Evolutionary conservation across 2,329 filamentous ascomycete species (phyloP).

Genomic region (Sporothrix luriei): DNA sequence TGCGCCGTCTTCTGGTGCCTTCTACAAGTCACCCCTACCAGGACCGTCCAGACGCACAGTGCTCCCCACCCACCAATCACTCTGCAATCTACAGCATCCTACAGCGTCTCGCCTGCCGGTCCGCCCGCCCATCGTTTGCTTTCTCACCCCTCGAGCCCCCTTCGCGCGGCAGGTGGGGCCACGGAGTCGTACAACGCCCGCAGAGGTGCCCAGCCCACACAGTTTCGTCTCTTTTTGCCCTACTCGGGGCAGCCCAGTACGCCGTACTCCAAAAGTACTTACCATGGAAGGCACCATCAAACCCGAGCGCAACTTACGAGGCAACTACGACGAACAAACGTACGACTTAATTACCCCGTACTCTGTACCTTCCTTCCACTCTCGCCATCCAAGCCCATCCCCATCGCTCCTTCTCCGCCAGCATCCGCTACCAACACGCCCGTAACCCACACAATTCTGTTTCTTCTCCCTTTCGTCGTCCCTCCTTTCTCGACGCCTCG

Average conservation of each 20-base stretch:
- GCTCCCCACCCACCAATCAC: conserved; percentile 4
- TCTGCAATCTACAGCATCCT: background rate
- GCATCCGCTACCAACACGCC: conserved; percentile 4
- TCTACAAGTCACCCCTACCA: conserved; percentile 26
- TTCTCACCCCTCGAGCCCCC: background rate
- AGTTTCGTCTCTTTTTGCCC: background rate
- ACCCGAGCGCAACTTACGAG: background rate
- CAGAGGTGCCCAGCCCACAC: background rate
- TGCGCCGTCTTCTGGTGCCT: conserved; percentile 4
- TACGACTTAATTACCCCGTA: no score
- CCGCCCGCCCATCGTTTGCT: conserved; percentile 13
- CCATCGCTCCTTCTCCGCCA: conserved; percentile 24
- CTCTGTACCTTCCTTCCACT: background rate
- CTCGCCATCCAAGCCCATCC: background rate
- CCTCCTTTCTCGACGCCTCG: background rate
- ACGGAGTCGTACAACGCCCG: background rate
- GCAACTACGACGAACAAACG: no score
- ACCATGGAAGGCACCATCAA: conserved; percentile 1
- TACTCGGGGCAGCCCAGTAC: background rate
- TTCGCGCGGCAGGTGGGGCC: conserved; percentile 5
- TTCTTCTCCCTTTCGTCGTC: conserved; percentile 20
- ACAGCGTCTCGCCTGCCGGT: background rate
- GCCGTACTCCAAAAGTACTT: background rate
- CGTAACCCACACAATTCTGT: conserved; percentile 13
- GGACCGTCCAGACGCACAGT: background rate